Base-by-base conservation (phyloP, 2,329 filamentous ascomycete species). In the Xylaria digitata region DNA sequence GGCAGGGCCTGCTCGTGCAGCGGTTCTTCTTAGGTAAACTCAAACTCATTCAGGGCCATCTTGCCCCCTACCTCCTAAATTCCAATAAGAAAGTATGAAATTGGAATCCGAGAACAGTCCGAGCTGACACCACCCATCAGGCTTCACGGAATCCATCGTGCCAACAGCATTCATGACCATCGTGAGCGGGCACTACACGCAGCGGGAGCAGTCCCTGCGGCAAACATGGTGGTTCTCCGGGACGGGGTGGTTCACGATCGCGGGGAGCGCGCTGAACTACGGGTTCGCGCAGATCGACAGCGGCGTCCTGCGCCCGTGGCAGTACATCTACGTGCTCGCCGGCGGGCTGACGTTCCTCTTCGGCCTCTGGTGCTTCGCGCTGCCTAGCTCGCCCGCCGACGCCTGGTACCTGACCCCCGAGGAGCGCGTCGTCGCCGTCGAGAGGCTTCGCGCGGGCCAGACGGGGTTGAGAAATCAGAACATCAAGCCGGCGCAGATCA, bases 241-340 rank as follows among this genome's bases (percentile, higher is more conserved):
- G 15, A 86, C 83, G 0, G 87, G 86, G 6, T 83, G 87, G 64
- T 88, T 86, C 71, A 90, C 87, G 23, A 85, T 91, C 61, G 81
- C 90, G 60, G 89, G 89, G 6, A 85, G 88, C 8, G 85, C 82
- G 0, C 78, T 91, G 56, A 91, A 90, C 78, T 92, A 91, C 75
- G 90, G 84, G 2, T 91, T 91, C 73, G 88, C 87, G 0, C 88
- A 90, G 75, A 87, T 92, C 55, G 78, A 75, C 0, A 80, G 83
- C 1, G 87, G 86, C 0, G 75, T 78, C 0, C 78, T 91, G 48
- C 84, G 81, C 48, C 80, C 84, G 3, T 93, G 90, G 90, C 89
- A 92, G 79, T 91, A 90, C 72, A 89, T 92, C 65, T 92, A 91
- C 75, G 80, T 92, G 15, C 79, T 92, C 19, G 88, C 89, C 0